Percentiles rank a stretch among this genome's conserved stretches.
Evolutionary conservation across 345 rosid species (phyloP).

Genomic region (Eucalyptus erythrocorys): DNA sequence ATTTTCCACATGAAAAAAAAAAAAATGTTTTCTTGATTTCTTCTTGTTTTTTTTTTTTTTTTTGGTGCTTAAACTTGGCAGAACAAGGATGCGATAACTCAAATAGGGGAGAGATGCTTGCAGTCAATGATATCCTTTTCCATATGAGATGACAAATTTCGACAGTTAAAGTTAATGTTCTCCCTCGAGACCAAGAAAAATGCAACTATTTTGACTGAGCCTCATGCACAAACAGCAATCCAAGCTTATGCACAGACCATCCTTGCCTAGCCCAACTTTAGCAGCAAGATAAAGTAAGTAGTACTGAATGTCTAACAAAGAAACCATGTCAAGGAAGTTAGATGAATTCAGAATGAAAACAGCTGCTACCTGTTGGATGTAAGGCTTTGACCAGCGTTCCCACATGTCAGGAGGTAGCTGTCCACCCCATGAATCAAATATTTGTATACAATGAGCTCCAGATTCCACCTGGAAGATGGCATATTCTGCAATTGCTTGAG

Average conservation of each 20-base stretch:
- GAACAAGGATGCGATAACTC: background rate
- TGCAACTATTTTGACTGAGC: background rate
- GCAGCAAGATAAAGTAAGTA: background rate
- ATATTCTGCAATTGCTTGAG: constrained; percentile 66
- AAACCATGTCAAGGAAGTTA: background rate
- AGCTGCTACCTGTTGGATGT: constrained; percentile 55
- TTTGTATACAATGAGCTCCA: constrained; percentile 91
- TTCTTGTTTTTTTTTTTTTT: background rate
- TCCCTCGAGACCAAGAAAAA: background rate
- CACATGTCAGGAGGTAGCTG: constrained; percentile 86
- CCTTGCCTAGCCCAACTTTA: background rate
- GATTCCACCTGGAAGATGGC: constrained; percentile 79
- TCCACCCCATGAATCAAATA: constrained; percentile 99
- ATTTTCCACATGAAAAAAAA: background rate
- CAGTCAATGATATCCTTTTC: background rate
- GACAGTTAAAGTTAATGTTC: background rate
- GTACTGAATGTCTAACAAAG: background rate
- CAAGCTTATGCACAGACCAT: background rate
- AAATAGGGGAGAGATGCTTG: background rate
- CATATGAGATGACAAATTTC: background rate
- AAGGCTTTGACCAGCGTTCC: constrained; percentile 87
- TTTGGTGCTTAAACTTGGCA: background rate
- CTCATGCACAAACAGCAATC: background rate
- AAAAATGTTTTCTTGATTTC: background rate
- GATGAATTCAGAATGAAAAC: background rate